Evolutionary conservation across 2,329 filamentous ascomycete species (phyloP).

Genomic region (Parafenestella ontariensis): DNA sequence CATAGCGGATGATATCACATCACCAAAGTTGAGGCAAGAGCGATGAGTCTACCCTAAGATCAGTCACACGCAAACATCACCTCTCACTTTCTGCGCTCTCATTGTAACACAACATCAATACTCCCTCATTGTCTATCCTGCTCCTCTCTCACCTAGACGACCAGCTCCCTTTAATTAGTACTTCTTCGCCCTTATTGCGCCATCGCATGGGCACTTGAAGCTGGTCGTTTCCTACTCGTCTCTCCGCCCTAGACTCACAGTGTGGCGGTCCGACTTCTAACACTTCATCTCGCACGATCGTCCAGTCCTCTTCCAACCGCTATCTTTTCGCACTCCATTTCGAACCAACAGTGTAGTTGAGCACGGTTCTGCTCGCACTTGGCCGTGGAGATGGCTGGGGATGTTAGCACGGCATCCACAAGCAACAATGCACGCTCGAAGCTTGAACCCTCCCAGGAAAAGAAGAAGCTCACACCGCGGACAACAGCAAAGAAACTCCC

Average conservation of each 20-base stretch:
- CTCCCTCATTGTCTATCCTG: conserved; percentile 14
- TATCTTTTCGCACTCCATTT: not conserved
- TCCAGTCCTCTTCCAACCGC: not conserved
- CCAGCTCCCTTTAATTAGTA: conserved; percentile 19
- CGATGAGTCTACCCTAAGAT: not conserved
- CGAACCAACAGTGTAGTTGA: not conserved
- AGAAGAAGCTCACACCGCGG: conserved; percentile 17
- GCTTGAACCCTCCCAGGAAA: not conserved
- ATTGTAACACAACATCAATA: conserved; percentile 10
- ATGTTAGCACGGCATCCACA: not conserved
- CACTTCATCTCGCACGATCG: not conserved
- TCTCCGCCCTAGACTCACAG: not conserved
- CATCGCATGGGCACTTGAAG: conserved; percentile 9
- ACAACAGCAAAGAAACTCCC: conserved; percentile 32
- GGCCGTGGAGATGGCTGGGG: conserved; percentile 4
- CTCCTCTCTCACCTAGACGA: conserved; percentile 3
- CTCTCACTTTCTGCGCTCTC: not conserved
- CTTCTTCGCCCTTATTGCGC: not conserved
- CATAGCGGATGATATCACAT: not conserved
- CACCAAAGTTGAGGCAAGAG: conserved; percentile 1
- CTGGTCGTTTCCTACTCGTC: conserved; percentile 15
- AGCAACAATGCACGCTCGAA: conserved; percentile 1
- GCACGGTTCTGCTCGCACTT: not conserved
- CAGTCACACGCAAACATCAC: conserved; percentile 1
- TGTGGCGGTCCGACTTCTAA: not conserved